These are phyloP conservation scores for Isatis tinctoria DNA, from an alignment of 345 rosid species.

Conservation along the genomic window DNA sequence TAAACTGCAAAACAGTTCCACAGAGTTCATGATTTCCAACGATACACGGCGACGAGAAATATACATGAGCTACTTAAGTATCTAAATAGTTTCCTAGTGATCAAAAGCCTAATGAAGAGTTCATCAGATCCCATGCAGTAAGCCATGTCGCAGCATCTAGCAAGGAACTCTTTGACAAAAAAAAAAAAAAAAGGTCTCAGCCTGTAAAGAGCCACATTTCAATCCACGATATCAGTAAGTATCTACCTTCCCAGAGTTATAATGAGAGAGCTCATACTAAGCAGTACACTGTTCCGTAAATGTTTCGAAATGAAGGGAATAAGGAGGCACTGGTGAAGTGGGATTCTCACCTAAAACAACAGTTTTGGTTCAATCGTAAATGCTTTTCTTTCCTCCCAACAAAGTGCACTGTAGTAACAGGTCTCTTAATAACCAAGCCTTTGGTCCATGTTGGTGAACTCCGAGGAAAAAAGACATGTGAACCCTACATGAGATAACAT, in stretches of 20 bases:
- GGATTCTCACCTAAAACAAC: slow-evolving; percentile 46
- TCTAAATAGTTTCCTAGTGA: neutral
- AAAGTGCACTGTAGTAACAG: slow-evolving; percentile 37
- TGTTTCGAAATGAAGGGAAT: neutral
- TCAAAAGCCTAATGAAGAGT: neutral
- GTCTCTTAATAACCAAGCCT: slow-evolving; percentile 44
- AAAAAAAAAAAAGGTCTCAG: neutral
- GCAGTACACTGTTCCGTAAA: neutral
- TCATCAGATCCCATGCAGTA: neutral
- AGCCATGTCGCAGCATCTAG: slow-evolving; percentile 1
- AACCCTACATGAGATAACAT: slow-evolving; percentile 50
- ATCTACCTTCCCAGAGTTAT: neutral
- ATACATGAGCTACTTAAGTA: neutral
- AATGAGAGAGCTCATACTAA: neutral
- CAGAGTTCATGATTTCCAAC: slow-evolving; percentile 20
- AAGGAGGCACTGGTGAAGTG: slow-evolving; percentile 3
- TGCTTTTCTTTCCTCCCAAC: slow-evolving; percentile 45
- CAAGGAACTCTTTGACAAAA: neutral
- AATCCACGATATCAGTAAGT: neutral
- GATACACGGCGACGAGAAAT: neutral
- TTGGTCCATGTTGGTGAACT: slow-evolving; percentile 59
- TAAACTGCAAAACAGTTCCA: slow-evolving; percentile 51
- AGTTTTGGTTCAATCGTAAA: slow-evolving; percentile 37
- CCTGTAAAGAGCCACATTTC: neutral
- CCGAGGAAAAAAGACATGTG: slow-evolving; percentile 49